Evolutionary conservation across 495 filamentous ascomycete species (phyloP), one percentile per base, ranked within the genome.

Genomic region (Pseudomonodictys pantanalensis): DNA sequence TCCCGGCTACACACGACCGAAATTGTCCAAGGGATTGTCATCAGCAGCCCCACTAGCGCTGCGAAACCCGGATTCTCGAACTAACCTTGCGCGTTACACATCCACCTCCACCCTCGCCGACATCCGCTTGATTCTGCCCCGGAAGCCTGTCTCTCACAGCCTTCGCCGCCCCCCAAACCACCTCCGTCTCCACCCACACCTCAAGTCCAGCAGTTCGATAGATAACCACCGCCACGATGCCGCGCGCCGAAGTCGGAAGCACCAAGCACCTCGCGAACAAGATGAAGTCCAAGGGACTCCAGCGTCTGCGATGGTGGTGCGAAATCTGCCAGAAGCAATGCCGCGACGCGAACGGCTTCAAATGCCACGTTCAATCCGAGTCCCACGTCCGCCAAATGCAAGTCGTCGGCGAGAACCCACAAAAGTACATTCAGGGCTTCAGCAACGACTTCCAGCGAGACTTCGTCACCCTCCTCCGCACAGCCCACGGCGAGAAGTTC

Each of bases 211-310:
- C n/a, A n/a, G n/a, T n/a, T n/a, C n/a, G n/a, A n/a, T 38, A 8
- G 33, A 38, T 8, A 8, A 25, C 52, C 22, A 57, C 65, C 62
- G 58, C 59, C 77, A 88, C 67, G n/a, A 98, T 97, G 95, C 88
- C 88, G 52, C 86, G 86, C 75, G 95, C 95, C 58, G 93, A 97
- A 78, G 84, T 89, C 20, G 95, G 93, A 23, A 85, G 83, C 26
- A 89, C 84, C 3, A 97, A 97, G 68, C 81, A 89, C 61, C 80
- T 97, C 45, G 81, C 79, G 73, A 97, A 97, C 74, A 87, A 90
- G 72, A 82, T 96, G 73, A 97, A 97, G 71, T 77, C 85, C 62
- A 92, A 91, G 75, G 92, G 92, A 38, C 78, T 96, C 1, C 89
- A 91, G 61, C 80, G 92, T 0, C 78, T 97, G 3, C 79, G 91